These are phyloP conservation scores for Pulveroboletus sp. DNA, from an alignment of 768 basidiomycete genomes.

Conservation along the genomic window DNA sequence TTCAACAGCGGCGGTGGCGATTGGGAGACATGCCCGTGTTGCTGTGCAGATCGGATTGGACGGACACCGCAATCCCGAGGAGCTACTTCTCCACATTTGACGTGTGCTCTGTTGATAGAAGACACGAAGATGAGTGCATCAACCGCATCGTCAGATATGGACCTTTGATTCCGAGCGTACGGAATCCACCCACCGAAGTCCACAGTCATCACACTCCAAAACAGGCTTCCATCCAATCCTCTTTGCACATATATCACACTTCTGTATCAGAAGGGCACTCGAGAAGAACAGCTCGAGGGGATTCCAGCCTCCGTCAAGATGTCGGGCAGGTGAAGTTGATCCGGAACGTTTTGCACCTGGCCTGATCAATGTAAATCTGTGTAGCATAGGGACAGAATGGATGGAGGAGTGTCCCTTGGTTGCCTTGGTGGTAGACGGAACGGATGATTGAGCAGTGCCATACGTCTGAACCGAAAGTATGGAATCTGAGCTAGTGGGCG, in stretches of 20 bases:
- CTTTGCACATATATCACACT: slow-evolving; percentile 81
- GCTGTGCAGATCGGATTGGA: slow-evolving; percentile 28
- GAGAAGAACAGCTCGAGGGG: slow-evolving; percentile 78
- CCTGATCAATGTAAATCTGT: slow-evolving; percentile 84
- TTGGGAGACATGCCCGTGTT: slow-evolving; percentile 22
- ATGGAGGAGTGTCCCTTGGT: slow-evolving; percentile 77
- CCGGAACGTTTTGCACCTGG: slow-evolving; percentile 59
- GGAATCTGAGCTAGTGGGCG: slow-evolving; percentile 42
- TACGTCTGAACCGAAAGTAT: slow-evolving; percentile 56
- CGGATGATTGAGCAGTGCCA: slow-evolving; percentile 53
- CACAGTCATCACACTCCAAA: slow-evolving; percentile 87
- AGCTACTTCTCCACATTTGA: slow-evolving; percentile 82
- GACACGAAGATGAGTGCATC: slow-evolving; percentile 1
- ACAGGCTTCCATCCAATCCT: slow-evolving; percentile 83
- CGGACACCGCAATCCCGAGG: slow-evolving; percentile 75
- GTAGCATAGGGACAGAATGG: slow-evolving; percentile 53
- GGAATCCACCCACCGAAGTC: slow-evolving; percentile 48
- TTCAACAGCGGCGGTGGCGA: slow-evolving; percentile 25
- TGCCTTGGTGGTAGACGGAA: slow-evolving; percentile 54
- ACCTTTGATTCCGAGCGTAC: slow-evolving; percentile 7
- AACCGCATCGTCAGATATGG: slow-evolving; percentile 16
- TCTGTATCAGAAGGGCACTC: slow-evolving; percentile 63
- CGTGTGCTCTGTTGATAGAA: slow-evolving; percentile 56
- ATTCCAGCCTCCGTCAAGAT: slow-evolving; percentile 52
- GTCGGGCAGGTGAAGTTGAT: slow-evolving; percentile 26